Conservation (phyloP, 2,329 filamentous ascomycete genomes). For the Paecilomyces sp. region DNA sequence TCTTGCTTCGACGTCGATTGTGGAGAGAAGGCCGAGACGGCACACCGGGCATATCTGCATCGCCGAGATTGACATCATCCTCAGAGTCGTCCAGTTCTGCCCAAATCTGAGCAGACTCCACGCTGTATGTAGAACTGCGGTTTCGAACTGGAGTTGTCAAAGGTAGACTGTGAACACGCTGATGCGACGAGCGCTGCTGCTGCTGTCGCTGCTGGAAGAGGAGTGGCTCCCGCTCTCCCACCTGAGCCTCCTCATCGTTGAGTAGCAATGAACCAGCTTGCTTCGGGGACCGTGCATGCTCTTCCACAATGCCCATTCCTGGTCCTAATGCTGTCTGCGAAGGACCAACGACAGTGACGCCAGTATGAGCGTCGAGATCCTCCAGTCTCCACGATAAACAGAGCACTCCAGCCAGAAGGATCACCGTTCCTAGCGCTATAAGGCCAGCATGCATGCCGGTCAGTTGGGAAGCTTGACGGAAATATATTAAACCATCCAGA, state of each 20-base stretch:
- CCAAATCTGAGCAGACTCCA: constrained; percentile 76
- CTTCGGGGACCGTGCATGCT: constrained; percentile 24
- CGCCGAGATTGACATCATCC: constrained; percentile 24
- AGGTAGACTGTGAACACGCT: constrained; percentile 27
- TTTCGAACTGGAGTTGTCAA: constrained; percentile 24
- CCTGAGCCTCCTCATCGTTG: constrained; percentile 33
- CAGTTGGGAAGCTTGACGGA: constrained; percentile 77
- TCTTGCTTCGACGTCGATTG: constrained; percentile 1
- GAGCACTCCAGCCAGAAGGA: constrained; percentile 80
- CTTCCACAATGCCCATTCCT: constrained; percentile 71
- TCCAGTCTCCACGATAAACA: constrained; percentile 90
- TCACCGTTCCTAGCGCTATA: constrained; percentile 77
- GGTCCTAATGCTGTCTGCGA: constrained; percentile 65
- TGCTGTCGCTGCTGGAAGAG: constrained; percentile 19
- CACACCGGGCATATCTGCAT: not conserved
- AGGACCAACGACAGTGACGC: constrained; percentile 42
- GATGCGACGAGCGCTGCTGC: constrained; percentile 18
- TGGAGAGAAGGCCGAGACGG: not conserved
- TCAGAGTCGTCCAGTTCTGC: constrained; percentile 75
- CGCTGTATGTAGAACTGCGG: constrained; percentile 47
- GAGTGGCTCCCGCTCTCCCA: constrained; percentile 34
- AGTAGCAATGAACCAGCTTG: constrained; percentile 13
- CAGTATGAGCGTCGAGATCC: constrained; percentile 43
- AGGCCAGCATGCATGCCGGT: constrained; percentile 61
- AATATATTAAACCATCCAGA: constrained; percentile 93